Percentiles rank a stretch among this genome's conserved stretches.
Evolutionary conservation across 2,329 filamentous ascomycete genomes (phyloP).

Genomic region (Ceratocystis albifundus): DNA sequence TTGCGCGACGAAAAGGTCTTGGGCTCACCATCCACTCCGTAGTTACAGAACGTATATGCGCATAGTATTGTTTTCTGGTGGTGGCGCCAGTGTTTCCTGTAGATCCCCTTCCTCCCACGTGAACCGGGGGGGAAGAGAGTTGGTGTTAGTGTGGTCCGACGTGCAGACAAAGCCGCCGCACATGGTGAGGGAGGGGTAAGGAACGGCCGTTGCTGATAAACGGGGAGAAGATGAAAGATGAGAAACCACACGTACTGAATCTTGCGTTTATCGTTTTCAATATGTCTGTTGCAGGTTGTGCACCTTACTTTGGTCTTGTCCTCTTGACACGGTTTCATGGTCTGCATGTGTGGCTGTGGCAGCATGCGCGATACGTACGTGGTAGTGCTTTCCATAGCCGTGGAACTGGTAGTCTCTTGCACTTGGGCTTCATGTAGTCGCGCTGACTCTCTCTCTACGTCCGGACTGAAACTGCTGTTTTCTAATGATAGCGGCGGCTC

Average conservation of each 20-base stretch:
- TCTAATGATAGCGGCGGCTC: too few relatives aligned
- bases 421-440: too few relatives aligned
- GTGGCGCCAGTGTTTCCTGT: neutral
- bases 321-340: neutral
- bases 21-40: neutral
- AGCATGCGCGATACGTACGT: neutral
- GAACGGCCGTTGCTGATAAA: too few relatives aligned
- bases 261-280: neutral
- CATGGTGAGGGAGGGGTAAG: neutral
- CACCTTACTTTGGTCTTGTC: neutral
- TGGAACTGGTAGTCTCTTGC: too few relatives aligned
- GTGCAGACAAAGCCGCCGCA: too few relatives aligned
- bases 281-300: neutral
- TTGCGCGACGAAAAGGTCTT: neutral
- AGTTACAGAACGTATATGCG: neutral
- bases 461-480: too few relatives aligned
- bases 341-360: neutral
- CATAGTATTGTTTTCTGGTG: neutral
- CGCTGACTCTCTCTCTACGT: too few relatives aligned
- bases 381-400: too few relatives aligned
- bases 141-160: neutral
- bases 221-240: neutral
- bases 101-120: neutral
- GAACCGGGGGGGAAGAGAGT: neutral
- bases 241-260: neutral